Base-by-base conservation (phyloP, 805 yeast species). In the Kuraishia hungarica region DNA sequence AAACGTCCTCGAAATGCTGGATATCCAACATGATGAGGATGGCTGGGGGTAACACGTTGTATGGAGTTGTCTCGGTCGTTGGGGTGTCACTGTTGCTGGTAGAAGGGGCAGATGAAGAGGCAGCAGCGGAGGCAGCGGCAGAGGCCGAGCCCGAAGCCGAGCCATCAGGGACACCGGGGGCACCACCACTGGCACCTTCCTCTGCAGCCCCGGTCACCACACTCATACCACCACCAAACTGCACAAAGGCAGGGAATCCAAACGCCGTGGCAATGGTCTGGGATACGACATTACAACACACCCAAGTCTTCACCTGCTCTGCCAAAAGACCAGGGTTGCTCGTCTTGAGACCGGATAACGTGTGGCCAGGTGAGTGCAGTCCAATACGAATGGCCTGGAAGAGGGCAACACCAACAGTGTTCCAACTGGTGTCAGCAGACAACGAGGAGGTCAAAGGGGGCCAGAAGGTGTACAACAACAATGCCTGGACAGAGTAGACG, bases 401-500 rank as follows among this genome's bases (percentile, higher is more conserved):
- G 62, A 91, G 76, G 3, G 98, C 98, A 51, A 89, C 84, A 0
- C 97, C 98, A 22, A 90, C 86, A 1, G 97, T 89, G 66, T 88
- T 89, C 96, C 97, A 93, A 2, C 96, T 87, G 7, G 97, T 87
- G 66, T 94, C 98, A 0, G 98, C 97, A 68, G 96, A 88, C 51
- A 94, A 76, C 0, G 97, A 91, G 0, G 98, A 90, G 0, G 97
- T 89, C 46, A 92, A 78, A 2, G 97, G 97, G 0, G 98, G 98
- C 99, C 98, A 93, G 67, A 86, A 83, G 0, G 97, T 86, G 69
- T 88, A 90, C 1, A 93, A 72, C 26, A 93, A 71, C 59, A 93
- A 86, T 0, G 97, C 97, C 67, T 93, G 99, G 0, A 93, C 97
- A 0, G 97, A 87, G 65, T 86, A 93, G 0, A 93, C 97, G 22